Evolutionary conservation across 306 rosid genomes (phyloP), one percentile per base, ranked within the genome.

Genomic region (Glycine latifolia): DNA sequence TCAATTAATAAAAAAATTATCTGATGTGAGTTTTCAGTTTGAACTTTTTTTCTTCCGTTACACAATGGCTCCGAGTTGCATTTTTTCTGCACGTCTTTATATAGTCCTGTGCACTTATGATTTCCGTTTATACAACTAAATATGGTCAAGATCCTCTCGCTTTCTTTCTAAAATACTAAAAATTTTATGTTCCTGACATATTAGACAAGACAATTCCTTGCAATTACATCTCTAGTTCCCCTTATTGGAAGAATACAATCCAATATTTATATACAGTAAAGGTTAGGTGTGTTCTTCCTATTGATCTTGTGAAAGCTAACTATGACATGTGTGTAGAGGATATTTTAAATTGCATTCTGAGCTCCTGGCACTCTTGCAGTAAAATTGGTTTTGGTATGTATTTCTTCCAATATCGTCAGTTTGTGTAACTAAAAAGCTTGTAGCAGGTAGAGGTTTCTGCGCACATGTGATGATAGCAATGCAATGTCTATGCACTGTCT

Each of bases 1-100:
- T 74, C 69, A 54, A 65, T 76, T 54, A 62, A 65, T 71, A 11
- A 54, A 71, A 76, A 76, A 68, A 15, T 46, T 75, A 11, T 77
- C n/a, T 58, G 3, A 74, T 15, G 73, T 53, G 80, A 20, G 26
- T 39, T 52, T 66, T 72, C 70, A 55, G 67, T 54, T 79, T 54
- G 44, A 46, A 70, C 46, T 43, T 14, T 52, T 31, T 77, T 50
- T 50, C 75, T 53, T 10, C 58, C 58, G 43, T 70, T 8, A 59
- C 66, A 75, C 10, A 35, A 4, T 55, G 54, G 31, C 83, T 72
- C 79, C 20, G 12, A 63, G 49, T 15, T 79, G 31, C 14, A 63
- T 85, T 76, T 54, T 26, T 55, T 48, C 5, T 53, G 73, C 75
- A 16, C 31, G 12, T 58, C 7, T 65, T 65, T 10, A 3, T 44